Conservation (phyloP, 108 stramenopile species). For the Seminavis robusta region DNA sequence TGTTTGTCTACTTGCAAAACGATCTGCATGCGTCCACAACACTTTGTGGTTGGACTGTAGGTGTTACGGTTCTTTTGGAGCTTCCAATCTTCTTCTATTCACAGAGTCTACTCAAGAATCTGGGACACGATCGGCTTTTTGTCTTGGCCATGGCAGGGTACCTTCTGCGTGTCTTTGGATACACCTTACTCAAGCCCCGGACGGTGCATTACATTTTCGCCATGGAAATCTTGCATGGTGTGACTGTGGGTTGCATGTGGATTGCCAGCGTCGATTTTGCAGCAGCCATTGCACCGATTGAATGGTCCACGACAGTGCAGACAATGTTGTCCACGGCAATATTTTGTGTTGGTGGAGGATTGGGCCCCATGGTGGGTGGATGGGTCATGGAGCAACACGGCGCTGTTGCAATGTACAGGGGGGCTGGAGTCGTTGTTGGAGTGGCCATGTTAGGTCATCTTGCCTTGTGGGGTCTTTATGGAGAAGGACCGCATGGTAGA, state of each 20-base stretch:
- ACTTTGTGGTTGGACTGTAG: conserved; percentile 33
- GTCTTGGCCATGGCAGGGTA: conserved; percentile 32
- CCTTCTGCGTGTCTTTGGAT: conserved; percentile 31
- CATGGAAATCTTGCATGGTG: conserved; percentile 35
- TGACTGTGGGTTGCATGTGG: conserved; percentile 39
- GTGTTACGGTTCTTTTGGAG: conserved; percentile 33
- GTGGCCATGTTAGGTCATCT: too few species aligned
- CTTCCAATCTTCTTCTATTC: conserved; percentile 40
- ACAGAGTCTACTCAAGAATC: conserved; percentile 11
- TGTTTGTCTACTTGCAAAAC: conserved; percentile 36
- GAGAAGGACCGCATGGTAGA: too few species aligned
- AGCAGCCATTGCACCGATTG: conserved; percentile 12
- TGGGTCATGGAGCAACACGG: conserved; percentile 44
- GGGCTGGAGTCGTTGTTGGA: too few species aligned
- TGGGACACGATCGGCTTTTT: conserved; percentile 34
- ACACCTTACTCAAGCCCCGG: conserved; percentile 27
- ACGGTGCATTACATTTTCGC: conserved; percentile 27
- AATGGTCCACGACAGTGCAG: conserved; percentile 20
- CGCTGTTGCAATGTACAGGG: conserved; percentile 39
- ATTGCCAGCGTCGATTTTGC: conserved; percentile 32
- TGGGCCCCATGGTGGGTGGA: conserved; percentile 44
- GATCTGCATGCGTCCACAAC: conserved; percentile 32
- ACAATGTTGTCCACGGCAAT: conserved; percentile 37
- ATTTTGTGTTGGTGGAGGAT: conserved; percentile 29
- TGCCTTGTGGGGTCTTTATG: too few species aligned